Percentiles rank a stretch among this genome's conserved stretches.
Evolutionary conservation across 768 basidiomycete species (phyloP).

Genomic region (Podaxis sp.): DNA sequence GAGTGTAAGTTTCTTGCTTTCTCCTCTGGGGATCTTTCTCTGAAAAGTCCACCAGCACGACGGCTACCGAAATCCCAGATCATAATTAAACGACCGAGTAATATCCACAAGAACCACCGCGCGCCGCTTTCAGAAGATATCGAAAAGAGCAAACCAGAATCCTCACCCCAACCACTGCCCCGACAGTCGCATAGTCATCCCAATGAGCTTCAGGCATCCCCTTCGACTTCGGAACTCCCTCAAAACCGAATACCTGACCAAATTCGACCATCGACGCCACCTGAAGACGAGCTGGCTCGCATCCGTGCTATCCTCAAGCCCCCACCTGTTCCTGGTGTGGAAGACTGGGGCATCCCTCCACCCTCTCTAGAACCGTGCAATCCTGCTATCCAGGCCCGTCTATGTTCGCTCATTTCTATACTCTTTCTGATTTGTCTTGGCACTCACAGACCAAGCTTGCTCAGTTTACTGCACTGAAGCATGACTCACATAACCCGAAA

Average conservation of each 20-base stretch:
- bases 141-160: constrained; percentile 17
- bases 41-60: constrained; percentile 25
- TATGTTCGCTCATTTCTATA: neutral
- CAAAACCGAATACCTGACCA: constrained; percentile 6
- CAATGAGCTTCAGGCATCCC: neutral
- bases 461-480: constrained; percentile 73
- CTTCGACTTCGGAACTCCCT: neutral
- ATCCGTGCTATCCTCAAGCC: constrained; percentile 59
- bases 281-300: constrained; percentile 43
- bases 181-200: constrained; percentile 1
- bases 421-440: neutral
- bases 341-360: constrained; percentile 77
- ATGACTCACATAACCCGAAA: constrained; percentile 54
- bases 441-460: constrained; percentile 66
- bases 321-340: constrained; percentile 56
- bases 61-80: constrained; percentile 50
- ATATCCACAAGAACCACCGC: constrained; percentile 44
- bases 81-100: constrained; percentile 50
- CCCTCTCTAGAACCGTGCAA: constrained; percentile 51
- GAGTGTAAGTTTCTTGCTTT: constrained; percentile 32
- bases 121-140: constrained; percentile 45
- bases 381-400: constrained; percentile 54
- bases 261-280: constrained; percentile 21
- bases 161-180: constrained; percentile 13
- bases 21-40: constrained; percentile 10